Evolutionary conservation across 257 asterid genomes (phyloP), one percentile per base, ranked within the genome.

Genomic region (Gentiana macrophylla): DNA sequence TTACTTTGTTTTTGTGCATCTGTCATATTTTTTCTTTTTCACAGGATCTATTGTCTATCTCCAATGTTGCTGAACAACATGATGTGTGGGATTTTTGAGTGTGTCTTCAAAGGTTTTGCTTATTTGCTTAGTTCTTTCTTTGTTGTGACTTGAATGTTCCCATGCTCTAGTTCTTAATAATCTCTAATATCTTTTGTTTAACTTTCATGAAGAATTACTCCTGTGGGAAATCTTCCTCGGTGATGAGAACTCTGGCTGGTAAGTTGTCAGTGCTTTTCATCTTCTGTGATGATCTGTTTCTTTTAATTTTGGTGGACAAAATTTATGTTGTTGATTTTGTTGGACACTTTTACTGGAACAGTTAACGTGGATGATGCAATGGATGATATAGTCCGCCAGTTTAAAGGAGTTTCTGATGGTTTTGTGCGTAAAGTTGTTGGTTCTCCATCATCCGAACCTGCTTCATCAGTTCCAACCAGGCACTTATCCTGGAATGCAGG

Each of bases 41-140:
- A 41, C 62, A 92, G 99, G 97, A 92, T 55, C 94, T 92, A 65
- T 71, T 92, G 72, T 80, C 97, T 71, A 92, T 92, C 74, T 94
- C 99, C 48, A 92, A 88, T 74, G 95, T 92, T 57, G 95, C 95
- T 68, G 99, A 92, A 86, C 99, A 83, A 72, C 99, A 85, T 68
- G 99, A 92, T 79, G 99, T 92, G 62, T 92, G 94, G 99, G 99
- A 92, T 72, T 92, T 80, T 83, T 92, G 66, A 83, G 97, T 70
- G 84, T 66, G 66, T 75, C 95, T 67, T 92, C 99, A 47, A 86
- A 92, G 95, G 99, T 92, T 53, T 63, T 69, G 55, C 49, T 50
- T 35, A 12, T 52, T 38, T 49, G 37, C 69, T 38, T 13, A 57
- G 35, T 56, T 62, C 51, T 32, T 61, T 38, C 8, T 54, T 71